phyloP scores from a whole-genome alignment of 345 rosid species.

The Syzygium grande region DNA sequence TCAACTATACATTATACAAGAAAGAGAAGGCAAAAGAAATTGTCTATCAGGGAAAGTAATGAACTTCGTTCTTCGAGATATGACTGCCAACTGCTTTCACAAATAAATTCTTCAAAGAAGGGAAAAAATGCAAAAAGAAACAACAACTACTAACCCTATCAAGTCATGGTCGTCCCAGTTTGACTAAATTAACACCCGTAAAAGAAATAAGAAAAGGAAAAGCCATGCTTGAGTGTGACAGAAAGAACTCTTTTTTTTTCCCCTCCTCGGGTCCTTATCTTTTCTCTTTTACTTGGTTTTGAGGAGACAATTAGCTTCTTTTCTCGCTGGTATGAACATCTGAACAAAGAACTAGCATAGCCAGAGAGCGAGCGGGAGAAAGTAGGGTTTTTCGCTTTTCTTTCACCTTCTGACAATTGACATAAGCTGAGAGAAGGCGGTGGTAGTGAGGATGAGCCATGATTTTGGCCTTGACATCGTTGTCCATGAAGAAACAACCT shows the following conservation, averaged over 20 bases:
- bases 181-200: neutral
- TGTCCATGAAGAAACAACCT: constrained; percentile 55
- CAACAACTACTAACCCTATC: neutral
- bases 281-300: neutral
- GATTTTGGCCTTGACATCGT: constrained; percentile 72
- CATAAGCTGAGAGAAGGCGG: constrained; percentile 87
- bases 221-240: neutral
- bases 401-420: constrained; percentile 87
- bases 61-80: neutral
- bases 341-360: neutral
- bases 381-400: neutral
- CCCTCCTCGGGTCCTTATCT: neutral
- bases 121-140: neutral
- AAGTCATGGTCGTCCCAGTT: neutral
- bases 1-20: neutral
- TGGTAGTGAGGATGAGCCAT: constrained; percentile 97
- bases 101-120: neutral
- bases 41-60: neutral
- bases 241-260: neutral
- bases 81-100: neutral
- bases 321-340: neutral
- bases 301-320: neutral
- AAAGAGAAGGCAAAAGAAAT: neutral
- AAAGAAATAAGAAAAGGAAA: neutral
- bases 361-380: neutral